Evolutionary conservation across 2,329 filamentous ascomycete species (phyloP), one percentile per base, ranked within the genome.

Genomic region (Sporothrix protearum): DNA sequence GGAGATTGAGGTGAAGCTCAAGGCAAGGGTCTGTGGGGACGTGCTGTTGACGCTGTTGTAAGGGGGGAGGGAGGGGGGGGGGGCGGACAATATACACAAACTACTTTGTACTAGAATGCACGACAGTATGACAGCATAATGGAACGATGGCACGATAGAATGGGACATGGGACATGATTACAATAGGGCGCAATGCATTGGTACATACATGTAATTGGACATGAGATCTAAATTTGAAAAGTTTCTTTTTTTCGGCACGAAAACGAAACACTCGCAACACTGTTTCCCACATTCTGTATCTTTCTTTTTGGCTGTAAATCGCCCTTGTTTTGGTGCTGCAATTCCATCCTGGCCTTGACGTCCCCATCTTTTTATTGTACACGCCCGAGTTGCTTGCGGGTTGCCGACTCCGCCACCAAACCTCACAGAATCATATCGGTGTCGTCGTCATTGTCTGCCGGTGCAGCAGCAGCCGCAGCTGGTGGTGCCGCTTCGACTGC

Each of bases 1-100:
- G 72, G 89, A 91, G 75, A 84, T 91, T 69, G 89, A 91, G 79
- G 87, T 91, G 74, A 86, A 90, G 79, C 81, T 91, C 72, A 91
- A 91, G 81, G 89, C 88, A 22, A 88, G 85, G 78, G 89, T 91
- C 69, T 84, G 89, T 75, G 90, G 90, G 74, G 90, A 92, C 81
- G 78, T 92, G 74, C 90, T 88, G 5, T 78, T 91, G 73, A 86
- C 85, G 70, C 82, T 91, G 47, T 67, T 75, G 49, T 74, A 66
- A 22, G 47, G 10, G n/a, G 14, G 7, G 25, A 45, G 12, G 63
- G 33, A 33, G 0, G 3, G n/a, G n/a, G n/a, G n/a, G n/a, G n/a
- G n/a, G n/a, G n/a, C n/a, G n/a, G n/a, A n/a, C n/a, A n/a, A n/a
- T n/a, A n/a, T 8, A 36, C 19, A 22, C 19, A 16, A 49, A 7